phyloP scores from a whole-genome alignment of 352 stramenopile species.

The Pythium aquatile region DNA sequence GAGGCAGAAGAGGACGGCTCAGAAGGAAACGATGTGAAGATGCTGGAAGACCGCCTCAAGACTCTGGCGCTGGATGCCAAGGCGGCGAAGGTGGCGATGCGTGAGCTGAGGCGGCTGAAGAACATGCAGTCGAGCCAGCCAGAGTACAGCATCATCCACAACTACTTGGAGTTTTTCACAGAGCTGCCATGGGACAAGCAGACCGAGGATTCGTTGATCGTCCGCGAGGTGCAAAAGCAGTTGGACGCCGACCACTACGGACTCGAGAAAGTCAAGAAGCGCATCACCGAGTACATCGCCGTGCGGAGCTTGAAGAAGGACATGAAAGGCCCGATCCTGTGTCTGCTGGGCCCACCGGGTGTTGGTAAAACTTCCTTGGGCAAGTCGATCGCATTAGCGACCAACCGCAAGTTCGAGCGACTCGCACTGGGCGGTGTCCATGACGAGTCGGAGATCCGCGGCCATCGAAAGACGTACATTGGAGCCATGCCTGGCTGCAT shows the following conservation, averaged over 20 bases:
- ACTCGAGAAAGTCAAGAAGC: constrained; percentile 82
- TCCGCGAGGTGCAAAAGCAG: constrained; percentile 56
- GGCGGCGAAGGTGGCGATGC: constrained; percentile 54
- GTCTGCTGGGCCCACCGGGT: constrained; percentile 80
- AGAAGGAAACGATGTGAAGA: constrained; percentile 47
- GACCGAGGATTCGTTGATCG: constrained; percentile 54
- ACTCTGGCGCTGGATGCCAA: constrained; percentile 49
- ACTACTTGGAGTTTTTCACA: constrained; percentile 81
- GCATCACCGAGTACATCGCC: constrained; percentile 86
- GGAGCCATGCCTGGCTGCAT: constrained; percentile 85
- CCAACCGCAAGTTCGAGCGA: constrained; percentile 73
- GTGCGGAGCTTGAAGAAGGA: constrained; percentile 77
- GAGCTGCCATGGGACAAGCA: constrained; percentile 65
- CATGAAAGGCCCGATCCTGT: constrained; percentile 88
- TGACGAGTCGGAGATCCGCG: constrained; percentile 83
- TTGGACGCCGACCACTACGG: constrained; percentile 81
- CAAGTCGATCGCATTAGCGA: constrained; percentile 75
- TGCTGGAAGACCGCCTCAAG: constrained; percentile 60
- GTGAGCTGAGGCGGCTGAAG: constrained; percentile 69
- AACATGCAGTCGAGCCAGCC: constrained; percentile 73
- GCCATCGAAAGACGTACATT: constrained; percentile 87
- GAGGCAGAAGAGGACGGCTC: constrained; percentile 42
- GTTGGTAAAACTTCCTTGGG: constrained; percentile 85
- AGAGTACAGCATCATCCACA: constrained; percentile 77
- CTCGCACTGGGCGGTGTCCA: constrained; percentile 77